Percentiles rank a stretch among this genome's conserved stretches.
These are phyloP conservation scores for Thielaviopsis populi DNA, from an alignment of 2,329 filamentous ascomycete genomes.

Conservation along the genomic window DNA sequence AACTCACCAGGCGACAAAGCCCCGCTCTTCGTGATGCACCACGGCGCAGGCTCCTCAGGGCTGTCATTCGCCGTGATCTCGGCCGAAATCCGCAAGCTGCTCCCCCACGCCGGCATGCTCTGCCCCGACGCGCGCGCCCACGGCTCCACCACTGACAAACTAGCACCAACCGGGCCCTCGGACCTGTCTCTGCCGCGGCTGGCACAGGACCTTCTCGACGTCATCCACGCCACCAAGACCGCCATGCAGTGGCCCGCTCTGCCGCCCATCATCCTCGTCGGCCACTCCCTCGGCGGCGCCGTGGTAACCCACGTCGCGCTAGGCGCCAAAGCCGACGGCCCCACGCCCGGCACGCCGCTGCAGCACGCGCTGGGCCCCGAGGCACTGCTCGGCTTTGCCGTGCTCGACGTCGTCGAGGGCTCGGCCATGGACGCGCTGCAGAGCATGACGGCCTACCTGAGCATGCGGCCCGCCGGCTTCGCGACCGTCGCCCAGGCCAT, in stretches of 20 bases:
- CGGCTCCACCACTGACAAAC: slow-evolving; percentile 46
- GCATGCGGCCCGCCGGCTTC: slow-evolving; percentile 65
- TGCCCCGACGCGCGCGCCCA: slow-evolving; percentile 79
- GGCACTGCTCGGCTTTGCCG: slow-evolving; percentile 67
- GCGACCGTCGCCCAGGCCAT: slow-evolving; percentile 64
- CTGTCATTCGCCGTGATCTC: slow-evolving; percentile 78
- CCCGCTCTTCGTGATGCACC: slow-evolving; percentile 83
- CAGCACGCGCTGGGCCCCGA: slow-evolving; percentile 37
- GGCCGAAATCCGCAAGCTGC: slow-evolving; percentile 56
- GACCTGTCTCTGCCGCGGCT: slow-evolving; percentile 63
- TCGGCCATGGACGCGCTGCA: slow-evolving; percentile 88
- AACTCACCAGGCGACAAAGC: slow-evolving; percentile 62
- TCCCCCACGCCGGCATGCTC: slow-evolving; percentile 70
- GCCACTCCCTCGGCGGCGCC: slow-evolving; percentile 84
- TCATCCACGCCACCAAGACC: slow-evolving; percentile 50
- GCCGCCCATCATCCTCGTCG: slow-evolving; percentile 67
- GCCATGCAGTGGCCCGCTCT: slow-evolving; percentile 58
- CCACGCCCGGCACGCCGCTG: slow-evolving; percentile 36
- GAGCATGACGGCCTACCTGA: slow-evolving; percentile 86
- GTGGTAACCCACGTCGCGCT: slow-evolving; percentile 67
- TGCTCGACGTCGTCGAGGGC: slow-evolving; percentile 90
- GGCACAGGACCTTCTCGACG: slow-evolving; percentile 53
- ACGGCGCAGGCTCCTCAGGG: slow-evolving; percentile 85
- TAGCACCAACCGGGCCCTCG: background rate
- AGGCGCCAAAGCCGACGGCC: slow-evolving; percentile 58